A percentile compares a stretch with the other conserved stretches of the same genome.
Conservation (phyloP, 306 rosid genomes). For the Cajanus cajan region DNA sequence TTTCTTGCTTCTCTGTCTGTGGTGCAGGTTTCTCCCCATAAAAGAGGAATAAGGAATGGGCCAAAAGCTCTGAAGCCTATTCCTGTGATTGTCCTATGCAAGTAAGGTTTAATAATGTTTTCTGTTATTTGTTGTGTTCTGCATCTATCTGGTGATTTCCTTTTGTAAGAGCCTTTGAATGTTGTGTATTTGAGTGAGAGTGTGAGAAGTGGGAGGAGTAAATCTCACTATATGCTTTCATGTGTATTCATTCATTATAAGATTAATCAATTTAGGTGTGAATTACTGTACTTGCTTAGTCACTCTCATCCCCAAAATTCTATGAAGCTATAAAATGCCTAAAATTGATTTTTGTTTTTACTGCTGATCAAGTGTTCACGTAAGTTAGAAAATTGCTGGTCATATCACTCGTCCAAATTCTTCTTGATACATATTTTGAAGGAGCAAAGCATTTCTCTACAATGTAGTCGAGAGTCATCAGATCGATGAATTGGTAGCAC, state of each 20-base stretch:
- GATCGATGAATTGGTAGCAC: background rate
- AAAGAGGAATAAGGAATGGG: slow-evolving; percentile 75
- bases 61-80: slow-evolving; percentile 81
- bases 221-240: no score
- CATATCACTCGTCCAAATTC: background rate
- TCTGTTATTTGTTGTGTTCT: no score
- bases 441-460: background rate
- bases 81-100: slow-evolving; percentile 77
- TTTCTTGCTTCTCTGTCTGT: background rate
- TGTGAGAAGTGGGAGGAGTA: no score
- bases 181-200: no score
- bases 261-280: no score
- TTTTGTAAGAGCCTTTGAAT: no score
- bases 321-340: background rate
- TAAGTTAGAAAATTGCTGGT: background rate
- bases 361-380: background rate
- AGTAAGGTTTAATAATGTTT: slow-evolving; percentile 39
- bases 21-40: slow-evolving; percentile 55
- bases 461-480: slow-evolving; percentile 1
- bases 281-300: background rate
- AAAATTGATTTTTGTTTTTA: background rate
- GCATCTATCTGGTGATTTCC: no score
- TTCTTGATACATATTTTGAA: background rate
- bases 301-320: background rate
- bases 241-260: no score